Evolutionary conservation across 176 grass and related monocot genomes (phyloP).

Genomic region (Pontederia paniculata): DNA sequence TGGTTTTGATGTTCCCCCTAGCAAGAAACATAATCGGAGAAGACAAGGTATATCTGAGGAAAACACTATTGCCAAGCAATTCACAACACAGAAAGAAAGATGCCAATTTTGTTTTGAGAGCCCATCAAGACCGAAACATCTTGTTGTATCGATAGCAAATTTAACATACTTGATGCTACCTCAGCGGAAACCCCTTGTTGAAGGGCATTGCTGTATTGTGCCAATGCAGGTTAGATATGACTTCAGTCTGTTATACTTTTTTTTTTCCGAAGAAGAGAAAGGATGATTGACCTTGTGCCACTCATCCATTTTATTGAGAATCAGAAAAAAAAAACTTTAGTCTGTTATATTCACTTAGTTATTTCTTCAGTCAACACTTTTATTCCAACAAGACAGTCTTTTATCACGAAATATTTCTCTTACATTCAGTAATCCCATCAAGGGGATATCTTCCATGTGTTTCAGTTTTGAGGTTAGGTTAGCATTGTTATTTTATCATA

Average conservation of each 20-base stretch:
- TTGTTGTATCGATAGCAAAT: slow-evolving; percentile 84
- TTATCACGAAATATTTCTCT: no score
- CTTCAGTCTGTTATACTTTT: no score
- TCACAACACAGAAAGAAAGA: slow-evolving; percentile 73
- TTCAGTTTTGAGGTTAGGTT: not conserved
- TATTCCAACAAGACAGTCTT: no score
- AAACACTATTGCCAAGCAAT: slow-evolving; percentile 24
- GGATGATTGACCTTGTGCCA: no score
- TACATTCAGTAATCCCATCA: no score
- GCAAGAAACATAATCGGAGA: slow-evolving; percentile 58
- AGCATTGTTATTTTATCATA: not conserved
- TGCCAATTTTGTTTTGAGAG: slow-evolving; percentile 94
- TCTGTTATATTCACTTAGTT: not conserved
- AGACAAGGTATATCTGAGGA: slow-evolving; percentile 30
- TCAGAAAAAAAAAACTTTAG: no score
- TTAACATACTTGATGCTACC: slow-evolving; percentile 92
- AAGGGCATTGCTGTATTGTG: slow-evolving; percentile 80
- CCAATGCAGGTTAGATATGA: slow-evolving; percentile 64
- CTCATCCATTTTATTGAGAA: no score
- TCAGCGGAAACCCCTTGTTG: slow-evolving; percentile 60
- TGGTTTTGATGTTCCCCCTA: slow-evolving; percentile 70
- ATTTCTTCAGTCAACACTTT: no score
- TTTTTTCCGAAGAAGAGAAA: no score
- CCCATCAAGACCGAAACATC: slow-evolving; percentile 89
- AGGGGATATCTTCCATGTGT: no score